Base-by-base conservation (phyloP, 306 rosid species). In the Ormosia semicastrata region DNA sequence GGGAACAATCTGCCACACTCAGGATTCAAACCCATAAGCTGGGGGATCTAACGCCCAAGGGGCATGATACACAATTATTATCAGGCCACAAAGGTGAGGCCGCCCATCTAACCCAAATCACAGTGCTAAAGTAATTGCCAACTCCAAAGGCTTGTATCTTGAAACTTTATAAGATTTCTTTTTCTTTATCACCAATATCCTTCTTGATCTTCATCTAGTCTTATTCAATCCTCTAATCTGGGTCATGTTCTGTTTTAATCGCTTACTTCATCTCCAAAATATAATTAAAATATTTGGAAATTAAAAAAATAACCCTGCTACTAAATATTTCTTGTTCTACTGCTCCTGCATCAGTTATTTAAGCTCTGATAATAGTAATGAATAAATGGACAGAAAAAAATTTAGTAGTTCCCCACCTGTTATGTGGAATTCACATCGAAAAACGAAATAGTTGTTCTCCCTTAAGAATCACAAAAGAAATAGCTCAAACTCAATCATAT, bases 361-460 rank as follows among this genome's bases (percentile, higher is more conserved):
- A 68, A 54, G 43, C 24, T 58, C 29, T 69, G 62, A 36, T 44
- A 36, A 6, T 46, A 6, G 47, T 33, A 78, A 36, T 13, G 37
- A 67, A 85, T 73, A 65, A 68, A 84, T 52, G 40, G 36, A 39
- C 13, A 46, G 62, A 77, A 71, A 43, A 77, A 66, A 58, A 29
- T 46, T 24, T 24, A 24, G 24, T 24, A 24, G 24, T 24, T 24
- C 24, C 24, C 24, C 24, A 24, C 24, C 24, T 24, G 24, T 24
- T 24, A 1, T 24, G 24, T 24, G 24, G 24, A 24, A 24, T 24
- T 24, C 24, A 24, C 24, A 24, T 24, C 24, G 24, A 24, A 24
- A 24, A 24, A 24, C 24, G 1, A 24, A 24, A 24, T 24, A 24
- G 24, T 24, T 24, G 24, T 24, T 24, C 24, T 24, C 24, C 24